Conservation (phyloP, 352 stramenopile genomes). For the Globisporangium paddicum region DNA sequence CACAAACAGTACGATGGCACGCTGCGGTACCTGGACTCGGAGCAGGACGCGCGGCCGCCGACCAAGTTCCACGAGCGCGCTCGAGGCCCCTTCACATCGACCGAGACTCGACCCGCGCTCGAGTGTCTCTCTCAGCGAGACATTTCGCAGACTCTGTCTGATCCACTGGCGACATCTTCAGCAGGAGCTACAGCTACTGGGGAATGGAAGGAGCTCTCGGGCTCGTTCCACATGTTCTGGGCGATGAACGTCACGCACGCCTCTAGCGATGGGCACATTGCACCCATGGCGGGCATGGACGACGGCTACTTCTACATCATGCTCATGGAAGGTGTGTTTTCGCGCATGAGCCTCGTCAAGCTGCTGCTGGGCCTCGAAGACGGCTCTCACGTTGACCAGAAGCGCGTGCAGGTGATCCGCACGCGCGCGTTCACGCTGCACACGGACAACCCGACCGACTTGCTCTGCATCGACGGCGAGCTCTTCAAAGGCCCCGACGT, state of each 20-base stretch:
- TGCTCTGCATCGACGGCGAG: conserved; percentile 65
- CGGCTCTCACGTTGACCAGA: conserved; percentile 34
- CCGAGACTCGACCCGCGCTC: conserved; percentile 30
- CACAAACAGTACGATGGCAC: conserved; percentile 33
- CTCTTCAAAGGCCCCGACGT: conserved; percentile 38
- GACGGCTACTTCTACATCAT: conserved; percentile 64
- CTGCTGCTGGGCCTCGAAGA: conserved; percentile 55
- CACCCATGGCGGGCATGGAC: conserved; percentile 20
- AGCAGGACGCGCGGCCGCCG: conserved; percentile 21
- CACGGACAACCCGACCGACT: conserved; percentile 23
- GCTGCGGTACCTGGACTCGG: conserved; percentile 32
- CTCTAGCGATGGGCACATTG: conserved; percentile 22
- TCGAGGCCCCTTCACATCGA: conserved; percentile 24
- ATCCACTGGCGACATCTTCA: not conserved
- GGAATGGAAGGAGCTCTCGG: conserved; percentile 21
- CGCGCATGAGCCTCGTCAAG: conserved; percentile 28
- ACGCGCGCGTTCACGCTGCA: conserved; percentile 55
- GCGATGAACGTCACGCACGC: conserved; percentile 30
- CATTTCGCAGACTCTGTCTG: not conserved
- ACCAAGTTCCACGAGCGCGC: conserved; percentile 35
- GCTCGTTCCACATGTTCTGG: conserved; percentile 31
- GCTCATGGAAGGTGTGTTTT: conserved; percentile 35
- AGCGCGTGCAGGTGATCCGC: conserved; percentile 45
- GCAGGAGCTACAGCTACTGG: not conserved
- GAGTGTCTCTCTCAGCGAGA: conserved; percentile 25